Base-by-base conservation (phyloP, 1,284 basidiomycete genomes). In the Apiotrichum mycotoxinovorans region DNA sequence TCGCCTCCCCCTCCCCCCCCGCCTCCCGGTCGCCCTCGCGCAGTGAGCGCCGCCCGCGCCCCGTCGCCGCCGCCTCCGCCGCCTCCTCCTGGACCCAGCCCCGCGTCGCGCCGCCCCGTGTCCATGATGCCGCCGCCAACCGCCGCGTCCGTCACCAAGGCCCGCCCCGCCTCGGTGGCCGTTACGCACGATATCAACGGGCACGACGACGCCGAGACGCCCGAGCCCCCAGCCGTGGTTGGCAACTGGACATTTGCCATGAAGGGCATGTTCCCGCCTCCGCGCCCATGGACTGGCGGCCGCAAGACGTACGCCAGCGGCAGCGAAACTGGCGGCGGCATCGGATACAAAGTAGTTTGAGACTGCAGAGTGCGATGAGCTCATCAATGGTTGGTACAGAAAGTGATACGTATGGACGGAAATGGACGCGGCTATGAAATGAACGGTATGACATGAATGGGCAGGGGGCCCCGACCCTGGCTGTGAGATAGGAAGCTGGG, bases 181-280 rank as follows among this genome's bases (percentile, higher is more conserved):
- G 20, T 62, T 44, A 48, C 63, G 7, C 47, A 9, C 38, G 33
- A 37, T 46, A 37, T 20, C 30, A 54, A 54, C 25, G 48, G 54
- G 4, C 58, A 63, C 15, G 65, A 65, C 26, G 44, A 46, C 20
- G 60, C 50, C 25, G 60, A 54, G 10, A 59, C 58, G 40, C 63
- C 70, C 27, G 70, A 70, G 65, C 76, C 76, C 8, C 69, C 73
- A 2, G 72, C 74, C 3, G 70, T 73, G 0, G 70, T 73, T 11
- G 76, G 76, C 10, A 63, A 57, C 10, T 73, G 72, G 72, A 73
- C 71, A 11, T 78, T 76, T 66, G 74, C 76, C 12, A 78, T 75
- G 69, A 75, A 74, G 58, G 74, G 72, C 50, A 75, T 75, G 76
- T 78, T 78, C 70, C 76, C 76, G 26, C 65, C 76, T 12, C 72